Evolutionary conservation across 2,329 filamentous ascomycete genomes (phyloP), one percentile per base, ranked within the genome.

Genomic region (Aaosphaeria arxii): DNA sequence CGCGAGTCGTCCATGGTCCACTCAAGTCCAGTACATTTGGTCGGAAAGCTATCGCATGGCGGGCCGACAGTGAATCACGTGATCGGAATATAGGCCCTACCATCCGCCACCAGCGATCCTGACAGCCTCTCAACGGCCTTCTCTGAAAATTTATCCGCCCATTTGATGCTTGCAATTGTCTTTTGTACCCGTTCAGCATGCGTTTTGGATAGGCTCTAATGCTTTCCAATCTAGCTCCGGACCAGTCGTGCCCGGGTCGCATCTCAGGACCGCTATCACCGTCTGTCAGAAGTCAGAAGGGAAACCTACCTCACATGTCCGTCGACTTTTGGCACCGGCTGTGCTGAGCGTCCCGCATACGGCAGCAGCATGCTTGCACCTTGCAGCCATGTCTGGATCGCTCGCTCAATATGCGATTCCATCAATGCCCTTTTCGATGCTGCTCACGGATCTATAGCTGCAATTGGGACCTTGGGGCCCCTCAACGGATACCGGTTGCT

Each of bases 71-170:
- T 24, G 17, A 24, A 24, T 24, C 17, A 24, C 17, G 17, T 24
- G 17, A 36, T 11, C 57, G 57, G 54, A 59, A 41, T 51, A 13
- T 43, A 64, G 65, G 62, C 58, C 64, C 63, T 41, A 51, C 52
- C 52, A 46, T 13, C 63, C 61, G 61, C 57, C 43, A 48, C 48
- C 42, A 47, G 17, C 17, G 17, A 24, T 24, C 17, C 17, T 24
- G 17, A 49, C 48, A 50, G 54, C 55, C 54, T 56, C 49, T 57
- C 48, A 51, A 48, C 47, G 49, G 54, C 41, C 24, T 24, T 7
- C 11, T n/a, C 11, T 54, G 35, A 60, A 62, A 66, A 55, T 64
- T 69, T 66, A 61, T 64, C 65, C 65, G 56, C 63, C 66, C 64
- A 67, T 59, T 52, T 53, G 51, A 50, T 45, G 42, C 43, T 47